phyloP scores from a whole-genome alignment of 1,139 yeast genomes.

The Geotrichum carabidarum region DNA sequence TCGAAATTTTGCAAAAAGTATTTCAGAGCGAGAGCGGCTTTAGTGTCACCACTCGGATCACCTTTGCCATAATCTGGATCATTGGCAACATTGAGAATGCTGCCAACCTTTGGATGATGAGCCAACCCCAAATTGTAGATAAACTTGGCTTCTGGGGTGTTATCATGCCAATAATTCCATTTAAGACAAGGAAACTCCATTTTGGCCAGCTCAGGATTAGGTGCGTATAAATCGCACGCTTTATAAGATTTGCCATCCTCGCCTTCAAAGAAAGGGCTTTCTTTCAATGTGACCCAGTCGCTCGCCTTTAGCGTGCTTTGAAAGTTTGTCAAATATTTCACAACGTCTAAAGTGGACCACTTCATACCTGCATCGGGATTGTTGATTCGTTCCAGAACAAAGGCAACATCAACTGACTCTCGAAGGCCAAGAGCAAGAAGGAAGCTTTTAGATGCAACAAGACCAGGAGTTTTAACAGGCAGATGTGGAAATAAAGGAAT shows the following conservation, averaged over 20 bases:
- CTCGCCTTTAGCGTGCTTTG: constrained; percentile 27
- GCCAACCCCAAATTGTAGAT: constrained; percentile 35
- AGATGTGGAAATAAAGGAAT: constrained; percentile 39
- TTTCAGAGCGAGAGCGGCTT: constrained; percentile 29
- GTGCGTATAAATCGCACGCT: constrained; percentile 35
- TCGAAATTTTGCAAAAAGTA: constrained; percentile 22
- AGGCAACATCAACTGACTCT: constrained; percentile 40
- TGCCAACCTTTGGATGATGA: constrained; percentile 29
- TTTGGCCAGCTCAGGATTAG: constrained; percentile 29
- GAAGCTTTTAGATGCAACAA: constrained; percentile 32
- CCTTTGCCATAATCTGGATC: constrained; percentile 10
- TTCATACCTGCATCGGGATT: constrained; percentile 29
- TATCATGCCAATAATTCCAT: constrained; percentile 34
- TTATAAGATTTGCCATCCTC: constrained; percentile 22
- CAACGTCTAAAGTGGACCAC: constrained; percentile 39
- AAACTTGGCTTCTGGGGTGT: constrained; percentile 33
- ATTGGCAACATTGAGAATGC: constrained; percentile 26
- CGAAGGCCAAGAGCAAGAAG: constrained; percentile 37
- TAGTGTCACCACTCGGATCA: constrained; percentile 10
- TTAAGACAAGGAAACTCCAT: constrained; percentile 34
- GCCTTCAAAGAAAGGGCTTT: constrained; percentile 33
- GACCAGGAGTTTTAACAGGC: constrained; percentile 34
- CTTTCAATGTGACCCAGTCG: constrained; percentile 34
- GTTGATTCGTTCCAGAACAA: constrained; percentile 37
- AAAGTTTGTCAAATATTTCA: constrained; percentile 36